Percentiles rank a stretch among this genome's conserved stretches.
phyloP scores from a whole-genome alignment of 169 alveolate species.

The Miamiensis avidus region DNA sequence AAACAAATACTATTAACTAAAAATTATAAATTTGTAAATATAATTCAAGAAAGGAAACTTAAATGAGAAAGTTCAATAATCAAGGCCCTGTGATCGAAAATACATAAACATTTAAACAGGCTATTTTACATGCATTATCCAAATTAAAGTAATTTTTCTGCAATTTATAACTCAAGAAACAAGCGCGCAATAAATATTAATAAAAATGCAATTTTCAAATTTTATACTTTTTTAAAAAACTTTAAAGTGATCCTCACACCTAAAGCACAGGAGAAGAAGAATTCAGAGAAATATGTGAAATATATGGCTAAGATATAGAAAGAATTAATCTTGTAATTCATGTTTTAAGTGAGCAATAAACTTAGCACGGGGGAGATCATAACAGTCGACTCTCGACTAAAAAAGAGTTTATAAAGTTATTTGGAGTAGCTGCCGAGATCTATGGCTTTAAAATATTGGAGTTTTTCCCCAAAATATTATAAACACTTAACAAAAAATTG shows the following conservation, averaged over 20 bases:
- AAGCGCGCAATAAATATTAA: neutral
- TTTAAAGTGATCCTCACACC: conserved; percentile 14
- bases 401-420: conserved; percentile 15
- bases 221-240: too few relatives aligned
- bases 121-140: conserved; percentile 5
- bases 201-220: neutral
- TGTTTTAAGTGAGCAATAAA: neutral
- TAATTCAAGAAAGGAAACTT: neutral
- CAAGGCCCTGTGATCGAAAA: neutral
- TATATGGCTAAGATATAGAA: conserved; percentile 2
- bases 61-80: neutral
- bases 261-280: conserved; percentile 7
- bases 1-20: too few relatives aligned
- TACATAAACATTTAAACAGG: conserved; percentile 2
- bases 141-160: neutral
- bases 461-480: conserved; percentile 13
- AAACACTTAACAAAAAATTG: conserved; percentile 5
- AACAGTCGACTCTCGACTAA: conserved; percentile 10
- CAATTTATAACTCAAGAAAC: neutral
- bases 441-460: conserved; percentile 6
- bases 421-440: conserved; percentile 4
- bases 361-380: neutral
- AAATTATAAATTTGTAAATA: too few relatives aligned
- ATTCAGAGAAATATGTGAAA: conserved; percentile 4
- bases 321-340: conserved; percentile 4